Base-by-base conservation (phyloP, 805 yeast species). In the Teunomyces cretensis region DNA sequence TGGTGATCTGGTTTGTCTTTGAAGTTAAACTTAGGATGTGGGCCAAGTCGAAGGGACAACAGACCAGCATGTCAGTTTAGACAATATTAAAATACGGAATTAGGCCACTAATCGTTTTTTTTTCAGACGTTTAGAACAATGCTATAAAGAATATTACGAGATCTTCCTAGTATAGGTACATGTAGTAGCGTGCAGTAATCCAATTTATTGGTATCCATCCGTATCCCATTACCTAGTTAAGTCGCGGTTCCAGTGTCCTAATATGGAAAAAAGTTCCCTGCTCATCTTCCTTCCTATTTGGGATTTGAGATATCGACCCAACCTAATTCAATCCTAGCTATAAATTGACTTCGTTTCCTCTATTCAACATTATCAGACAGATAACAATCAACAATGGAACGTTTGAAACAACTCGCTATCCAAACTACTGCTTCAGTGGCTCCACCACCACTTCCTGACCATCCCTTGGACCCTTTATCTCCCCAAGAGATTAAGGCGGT, bases 401-500 rank as follows among this genome's bases (percentile, higher is more conserved):
- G 88, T 70, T 72, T 82, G 57, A 75, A 74, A 55, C 86, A 82
- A 68, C 72, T 82, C 46, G 84, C 86, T 37, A 60, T 73, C 33
- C 88, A 82, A 61, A 72, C 86, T 35, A 75, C 81, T 13, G 80
- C 84, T 33, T 70, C 83, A 31, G 62, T 65, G 43, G 66, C 72
- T 30, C 71, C 83, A 22, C 84, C 84, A 39, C 68, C 81, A 41
- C 60, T 71, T 3, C 84, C 86, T 48, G 68, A 69, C 12, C 86
- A 83, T 64, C 88, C 88, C 12, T 70, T 84, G 60, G 91, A 86
- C 67, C 92, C 91, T 9, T 76, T 86, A 51, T 67, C 84, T 39
- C 74, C 79, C 19, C 76, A 60, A 43, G 92, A 86, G 68, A 81
- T 86, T 60, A 72, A 74, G 55, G 72, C 78, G 11, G 82, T 77